Evolutionary conservation across 345 rosid species (phyloP).

Genomic region (Pistacia vera): DNA sequence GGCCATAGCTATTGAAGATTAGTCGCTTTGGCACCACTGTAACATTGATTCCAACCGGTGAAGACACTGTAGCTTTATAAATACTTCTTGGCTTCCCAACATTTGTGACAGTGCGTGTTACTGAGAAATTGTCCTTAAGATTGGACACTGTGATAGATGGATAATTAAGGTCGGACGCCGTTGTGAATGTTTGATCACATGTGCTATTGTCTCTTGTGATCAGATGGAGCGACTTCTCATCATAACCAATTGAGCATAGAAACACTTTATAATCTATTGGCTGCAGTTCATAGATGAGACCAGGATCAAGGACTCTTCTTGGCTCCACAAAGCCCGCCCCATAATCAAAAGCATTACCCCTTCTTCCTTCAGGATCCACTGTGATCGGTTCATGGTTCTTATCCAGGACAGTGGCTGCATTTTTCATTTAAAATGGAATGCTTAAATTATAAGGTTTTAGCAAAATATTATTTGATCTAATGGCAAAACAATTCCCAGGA

Average conservation of each 20-base stretch:
- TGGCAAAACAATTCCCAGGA: background rate
- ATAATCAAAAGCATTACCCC: slow-evolving; percentile 52
- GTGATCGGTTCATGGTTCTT: slow-evolving; percentile 44
- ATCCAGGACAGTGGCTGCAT: slow-evolving; percentile 46
- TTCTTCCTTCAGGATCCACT: slow-evolving; percentile 48
- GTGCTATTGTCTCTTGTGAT: slow-evolving; percentile 54
- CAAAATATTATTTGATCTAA: background rate
- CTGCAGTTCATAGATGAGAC: slow-evolving; percentile 45
- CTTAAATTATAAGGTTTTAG: slow-evolving; percentile 11
- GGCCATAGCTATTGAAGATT: slow-evolving; percentile 41
- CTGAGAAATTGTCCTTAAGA: slow-evolving; percentile 41
- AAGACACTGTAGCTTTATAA: slow-evolving; percentile 41
- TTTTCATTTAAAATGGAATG: slow-evolving; percentile 19
- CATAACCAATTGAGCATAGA: slow-evolving; percentile 54
- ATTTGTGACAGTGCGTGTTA: slow-evolving; percentile 47
- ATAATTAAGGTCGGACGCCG: slow-evolving; percentile 48
- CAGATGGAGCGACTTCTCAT: slow-evolving; percentile 41
- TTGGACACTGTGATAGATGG: slow-evolving; percentile 51
- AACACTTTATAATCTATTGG: slow-evolving; percentile 45
- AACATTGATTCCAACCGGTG: slow-evolving; percentile 41
- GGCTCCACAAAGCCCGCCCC: slow-evolving; percentile 60
- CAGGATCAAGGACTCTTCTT: slow-evolving; percentile 46
- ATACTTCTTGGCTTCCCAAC: slow-evolving; percentile 45
- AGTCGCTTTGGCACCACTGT: slow-evolving; percentile 43
- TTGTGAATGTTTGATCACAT: slow-evolving; percentile 30